Conservation (phyloP, 306 rosid genomes). For the Arachis hypogaea region DNA sequence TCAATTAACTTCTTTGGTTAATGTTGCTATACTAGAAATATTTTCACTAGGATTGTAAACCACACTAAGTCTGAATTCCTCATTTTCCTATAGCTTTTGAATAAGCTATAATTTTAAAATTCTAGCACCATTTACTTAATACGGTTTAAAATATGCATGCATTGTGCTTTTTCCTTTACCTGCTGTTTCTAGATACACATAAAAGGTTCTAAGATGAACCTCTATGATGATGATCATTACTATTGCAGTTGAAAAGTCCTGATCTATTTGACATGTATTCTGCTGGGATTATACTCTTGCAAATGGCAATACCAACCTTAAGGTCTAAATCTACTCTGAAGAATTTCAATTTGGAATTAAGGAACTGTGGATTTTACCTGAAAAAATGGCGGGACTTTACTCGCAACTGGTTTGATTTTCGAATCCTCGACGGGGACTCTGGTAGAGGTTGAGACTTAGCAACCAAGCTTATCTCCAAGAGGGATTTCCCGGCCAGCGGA, state of each 20-base stretch:
- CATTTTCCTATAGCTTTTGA: constrained; percentile 4
- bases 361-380: constrained; percentile 60
- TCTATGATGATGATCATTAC: background rate
- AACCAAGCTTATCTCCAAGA: constrained; percentile 65
- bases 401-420: constrained; percentile 51
- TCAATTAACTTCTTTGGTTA: background rate
- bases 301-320: constrained; percentile 80
- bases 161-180: background rate
- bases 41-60: constrained; percentile 4
- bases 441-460: constrained; percentile 82
- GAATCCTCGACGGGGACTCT: constrained; percentile 63
- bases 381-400: constrained; percentile 62
- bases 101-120: constrained; percentile 16
- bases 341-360: constrained; percentile 71
- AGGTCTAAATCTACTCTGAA: constrained; percentile 66
- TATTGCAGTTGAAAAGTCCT: constrained; percentile 76
- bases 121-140: constrained; percentile 17
- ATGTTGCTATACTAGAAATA: background rate
- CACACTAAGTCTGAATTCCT: background rate
- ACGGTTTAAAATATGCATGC: constrained; percentile 12
- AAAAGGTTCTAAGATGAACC: constrained; percentile 17
- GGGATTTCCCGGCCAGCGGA: constrained; percentile 56
- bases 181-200: background rate
- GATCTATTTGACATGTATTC: constrained; percentile 86
- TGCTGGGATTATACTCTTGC: constrained; percentile 78